Conservation (phyloP, 1,284 basidiomycete genomes). For the Bjerkandera adusta region DNA sequence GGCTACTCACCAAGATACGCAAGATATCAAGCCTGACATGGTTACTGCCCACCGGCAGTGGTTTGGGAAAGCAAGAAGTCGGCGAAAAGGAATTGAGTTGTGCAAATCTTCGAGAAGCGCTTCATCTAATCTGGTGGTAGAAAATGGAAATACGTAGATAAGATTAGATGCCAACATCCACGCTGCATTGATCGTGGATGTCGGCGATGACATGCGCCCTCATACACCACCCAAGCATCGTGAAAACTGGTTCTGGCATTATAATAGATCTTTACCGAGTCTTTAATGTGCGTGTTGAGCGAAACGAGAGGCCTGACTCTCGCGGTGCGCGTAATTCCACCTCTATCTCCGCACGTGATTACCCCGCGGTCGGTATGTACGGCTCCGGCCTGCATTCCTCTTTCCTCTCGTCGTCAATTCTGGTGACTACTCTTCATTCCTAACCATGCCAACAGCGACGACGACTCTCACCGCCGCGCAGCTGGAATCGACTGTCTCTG, state of each 20-base stretch:
- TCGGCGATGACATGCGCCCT: no score
- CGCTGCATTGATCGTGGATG: no score
- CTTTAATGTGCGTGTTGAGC: background rate
- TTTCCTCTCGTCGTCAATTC: background rate
- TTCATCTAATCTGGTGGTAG: conserved; percentile 5
- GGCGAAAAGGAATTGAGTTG: background rate
- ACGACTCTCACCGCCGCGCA: conserved; percentile 11
- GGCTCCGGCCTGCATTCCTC: background rate
- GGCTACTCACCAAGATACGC: conserved; percentile 41
- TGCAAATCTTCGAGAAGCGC: background rate
- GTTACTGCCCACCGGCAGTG: background rate
- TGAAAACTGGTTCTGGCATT: background rate
- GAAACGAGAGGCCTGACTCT: background rate
- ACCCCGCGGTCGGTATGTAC: background rate
- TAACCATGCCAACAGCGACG: conserved; percentile 26
- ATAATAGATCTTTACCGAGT: background rate
- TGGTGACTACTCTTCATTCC: background rate
- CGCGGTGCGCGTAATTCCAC: background rate
- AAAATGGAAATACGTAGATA: background rate
- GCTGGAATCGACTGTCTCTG: conserved; percentile 9
- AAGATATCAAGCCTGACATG: conserved; percentile 76
- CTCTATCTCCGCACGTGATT: background rate
- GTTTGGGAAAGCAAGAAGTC: background rate
- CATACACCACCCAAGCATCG: no score
- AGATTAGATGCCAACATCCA: conserved; percentile 2